Conservation (phyloP, 2,329 filamentous ascomycete genomes). For the Basipetospora chlamydospora region DNA sequence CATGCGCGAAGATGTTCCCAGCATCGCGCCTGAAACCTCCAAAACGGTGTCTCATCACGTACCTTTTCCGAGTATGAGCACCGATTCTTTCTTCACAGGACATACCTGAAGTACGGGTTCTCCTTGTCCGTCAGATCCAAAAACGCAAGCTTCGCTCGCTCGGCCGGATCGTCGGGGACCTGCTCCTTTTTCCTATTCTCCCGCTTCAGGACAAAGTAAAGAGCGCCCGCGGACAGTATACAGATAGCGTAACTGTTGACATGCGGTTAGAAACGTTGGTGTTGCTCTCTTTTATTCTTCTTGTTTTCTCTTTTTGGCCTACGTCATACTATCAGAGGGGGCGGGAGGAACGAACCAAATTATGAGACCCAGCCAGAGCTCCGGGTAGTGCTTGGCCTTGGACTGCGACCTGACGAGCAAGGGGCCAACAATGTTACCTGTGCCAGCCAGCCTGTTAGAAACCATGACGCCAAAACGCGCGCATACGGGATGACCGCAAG, state of each 20-base stretch:
- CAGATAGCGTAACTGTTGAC: conserved; percentile 48
- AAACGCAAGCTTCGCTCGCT: conserved; percentile 51
- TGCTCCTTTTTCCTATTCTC: conserved; percentile 41
- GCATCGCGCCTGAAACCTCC: no score
- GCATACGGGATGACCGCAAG: not conserved
- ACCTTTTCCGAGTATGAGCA: no score
- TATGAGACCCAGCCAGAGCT: conserved; percentile 56
- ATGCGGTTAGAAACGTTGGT: not conserved
- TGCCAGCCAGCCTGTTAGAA: no score
- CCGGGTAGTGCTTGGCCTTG: conserved; percentile 52
- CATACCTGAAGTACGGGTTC: conserved; percentile 53
- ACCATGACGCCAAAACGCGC: no score
- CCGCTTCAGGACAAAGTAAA: conserved; percentile 43
- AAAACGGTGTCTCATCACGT: no score
- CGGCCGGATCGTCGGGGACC: conserved; percentile 37
- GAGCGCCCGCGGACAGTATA: conserved; percentile 36
- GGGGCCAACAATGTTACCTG: conserved; percentile 55
- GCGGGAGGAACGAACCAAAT: no score
- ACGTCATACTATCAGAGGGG: no score
- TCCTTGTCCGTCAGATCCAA: conserved; percentile 54
- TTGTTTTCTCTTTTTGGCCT: no score
- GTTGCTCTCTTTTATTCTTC: no score
- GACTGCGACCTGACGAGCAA: conserved; percentile 55
- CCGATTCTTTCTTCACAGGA: no score
- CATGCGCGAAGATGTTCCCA: no score